Evolutionary conservation across 495 filamentous ascomycete genomes (phyloP).

Genomic region (Aspergillus biplanus): DNA sequence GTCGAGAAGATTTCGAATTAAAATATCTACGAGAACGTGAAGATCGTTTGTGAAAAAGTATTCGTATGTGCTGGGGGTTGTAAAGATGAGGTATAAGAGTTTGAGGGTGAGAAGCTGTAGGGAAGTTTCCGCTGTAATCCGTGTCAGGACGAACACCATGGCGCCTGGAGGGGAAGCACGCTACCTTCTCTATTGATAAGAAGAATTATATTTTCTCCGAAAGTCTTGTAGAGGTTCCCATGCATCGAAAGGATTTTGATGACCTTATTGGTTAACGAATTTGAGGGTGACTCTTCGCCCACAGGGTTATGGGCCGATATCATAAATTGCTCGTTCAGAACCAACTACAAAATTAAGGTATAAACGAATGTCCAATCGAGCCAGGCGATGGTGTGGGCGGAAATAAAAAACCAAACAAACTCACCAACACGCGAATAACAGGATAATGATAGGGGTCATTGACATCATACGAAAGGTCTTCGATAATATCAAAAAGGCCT

Average conservation of each 20-base stretch:
- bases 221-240: conserved; percentile 84
- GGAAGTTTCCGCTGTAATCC: conserved; percentile 68
- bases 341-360: conserved; percentile 62
- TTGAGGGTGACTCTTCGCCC: conserved; percentile 36
- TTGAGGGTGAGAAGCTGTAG: conserved; percentile 94
- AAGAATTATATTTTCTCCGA: conserved; percentile 97
- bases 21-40: conserved; percentile 90
- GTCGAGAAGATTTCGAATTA: conserved; percentile 93
- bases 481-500: conserved; percentile 86
- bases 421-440: conserved; percentile 88
- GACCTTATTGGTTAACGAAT: conserved; percentile 83
- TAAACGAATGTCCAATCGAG: neutral
- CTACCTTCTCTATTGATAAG: conserved; percentile 90
- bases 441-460: conserved; percentile 97
- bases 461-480: conserved; percentile 84
- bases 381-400: neutral
- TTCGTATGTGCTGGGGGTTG: conserved; percentile 85
- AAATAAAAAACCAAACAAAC: conserved; percentile 22
- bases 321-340: conserved; percentile 99
- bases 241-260: conserved; percentile 84
- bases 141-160: conserved; percentile 24
- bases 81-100: conserved; percentile 92
- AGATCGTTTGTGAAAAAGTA: conserved; percentile 99
- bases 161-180: neutral
- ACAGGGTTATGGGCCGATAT: conserved; percentile 64